Conservation (phyloP, 1,284 basidiomycete genomes). For the Ustilago trichophora region DNA sequence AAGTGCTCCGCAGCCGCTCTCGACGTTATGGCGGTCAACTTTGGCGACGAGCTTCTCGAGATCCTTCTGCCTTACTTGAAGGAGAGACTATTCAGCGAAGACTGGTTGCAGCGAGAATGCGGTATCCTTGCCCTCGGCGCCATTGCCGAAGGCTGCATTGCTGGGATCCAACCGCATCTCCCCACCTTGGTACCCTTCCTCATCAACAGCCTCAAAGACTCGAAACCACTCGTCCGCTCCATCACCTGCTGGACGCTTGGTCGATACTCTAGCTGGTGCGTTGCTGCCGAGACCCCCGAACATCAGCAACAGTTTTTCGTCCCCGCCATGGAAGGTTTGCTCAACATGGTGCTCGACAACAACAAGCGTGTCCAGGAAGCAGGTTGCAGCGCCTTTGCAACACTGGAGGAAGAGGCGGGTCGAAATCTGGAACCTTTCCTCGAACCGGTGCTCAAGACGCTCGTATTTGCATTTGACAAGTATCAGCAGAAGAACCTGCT, state of each 20-base stretch:
- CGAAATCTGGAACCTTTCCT: slow-evolving; percentile 88
- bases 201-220: slow-evolving; percentile 86
- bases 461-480: slow-evolving; percentile 95
- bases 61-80: slow-evolving; percentile 89
- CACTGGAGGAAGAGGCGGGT: slow-evolving; percentile 96
- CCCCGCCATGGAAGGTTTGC: slow-evolving; percentile 96
- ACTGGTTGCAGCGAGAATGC: slow-evolving; percentile 95
- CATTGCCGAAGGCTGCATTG: slow-evolving; percentile 98
- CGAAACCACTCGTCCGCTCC: slow-evolving; percentile 95
- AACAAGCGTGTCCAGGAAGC: slow-evolving; percentile 99
- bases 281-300: slow-evolving; percentile 80
- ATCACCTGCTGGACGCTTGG: slow-evolving; percentile 99
- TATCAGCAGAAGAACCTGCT: slow-evolving; percentile 99
- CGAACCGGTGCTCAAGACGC: slow-evolving; percentile 90
- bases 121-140: slow-evolving; percentile 95
- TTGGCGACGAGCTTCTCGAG: slow-evolving; percentile 84
- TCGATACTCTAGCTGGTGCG: slow-evolving; percentile 96
- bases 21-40: slow-evolving; percentile 94
- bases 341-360: slow-evolving; percentile 97
- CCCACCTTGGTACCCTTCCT: slow-evolving; percentile 93
- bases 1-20: slow-evolving; percentile 98
- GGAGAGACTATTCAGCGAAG: slow-evolving; percentile 88
- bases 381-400: slow-evolving; percentile 97
- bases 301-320: slow-evolving; percentile 91
- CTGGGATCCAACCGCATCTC: slow-evolving; percentile 91